These are phyloP conservation scores for Acorus gramineus DNA, from an alignment of 106 monocot species.

Conservation along the genomic window DNA sequence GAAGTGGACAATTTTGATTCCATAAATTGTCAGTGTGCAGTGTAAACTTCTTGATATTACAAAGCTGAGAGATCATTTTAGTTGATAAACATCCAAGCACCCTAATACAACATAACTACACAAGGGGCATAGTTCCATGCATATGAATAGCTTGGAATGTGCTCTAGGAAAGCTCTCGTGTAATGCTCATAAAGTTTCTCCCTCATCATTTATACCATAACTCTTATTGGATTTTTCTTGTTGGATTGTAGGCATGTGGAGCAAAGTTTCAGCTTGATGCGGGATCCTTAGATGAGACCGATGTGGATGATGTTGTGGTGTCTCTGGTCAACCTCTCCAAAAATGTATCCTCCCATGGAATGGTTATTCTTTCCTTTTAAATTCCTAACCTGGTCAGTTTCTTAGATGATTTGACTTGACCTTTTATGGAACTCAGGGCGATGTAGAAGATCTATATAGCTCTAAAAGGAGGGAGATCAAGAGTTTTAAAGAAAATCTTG, in stretches of 20 bases:
- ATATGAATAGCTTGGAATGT: no score
- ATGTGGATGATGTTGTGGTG: slow-evolving; percentile 81
- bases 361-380: neutral
- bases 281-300: slow-evolving; percentile 49
- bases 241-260: slow-evolving; percentile 67
- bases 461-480: slow-evolving; percentile 83
- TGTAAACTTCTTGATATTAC: no score
- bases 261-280: slow-evolving; percentile 72
- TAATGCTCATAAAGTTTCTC: neutral
- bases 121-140: no score
- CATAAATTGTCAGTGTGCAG: no score
- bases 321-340: slow-evolving; percentile 71
- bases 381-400: neutral
- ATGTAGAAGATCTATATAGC: slow-evolving; percentile 66
- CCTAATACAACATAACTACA: no score
- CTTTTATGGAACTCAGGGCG: slow-evolving; percentile 34
- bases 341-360: slow-evolving; percentile 43
- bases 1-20: no score
- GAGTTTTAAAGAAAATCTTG: slow-evolving; percentile 84
- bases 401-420: slow-evolving; percentile 23
- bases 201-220: neutral
- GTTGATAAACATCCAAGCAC: no score
- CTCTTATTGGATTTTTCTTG: neutral
- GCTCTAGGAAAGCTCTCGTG: neutral
- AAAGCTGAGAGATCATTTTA: no score